Base-by-base conservation (phyloP, 371 early-diverging fungal species). In the Mortierella sp. region DNA sequence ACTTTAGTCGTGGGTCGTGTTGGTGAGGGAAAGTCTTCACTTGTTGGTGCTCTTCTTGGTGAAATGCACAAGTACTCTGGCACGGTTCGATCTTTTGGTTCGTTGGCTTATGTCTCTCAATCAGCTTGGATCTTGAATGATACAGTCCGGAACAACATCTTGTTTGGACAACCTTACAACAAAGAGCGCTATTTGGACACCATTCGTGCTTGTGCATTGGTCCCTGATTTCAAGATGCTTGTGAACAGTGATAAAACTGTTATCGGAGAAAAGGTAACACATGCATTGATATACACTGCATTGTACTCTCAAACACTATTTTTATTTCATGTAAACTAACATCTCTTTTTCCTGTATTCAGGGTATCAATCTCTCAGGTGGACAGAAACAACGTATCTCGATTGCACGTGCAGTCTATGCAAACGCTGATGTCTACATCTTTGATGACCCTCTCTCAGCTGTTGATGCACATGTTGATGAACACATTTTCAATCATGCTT, bases 291-390 rank as follows among this genome's bases (percentile, higher is more conserved):
- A 19, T 28, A 13, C 58, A 28, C 4, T 16, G 9, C 11, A 58
- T 15, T 13, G 13, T 28, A 32, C 10, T 2, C 15, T 50, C 50
- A 55, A 55, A 16, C 6, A 8, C 24, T 28, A 58, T 15, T 33
- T 10, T 40, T 36, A 21, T 22, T 8, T 9, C 38, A n/a, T 63
- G 16, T 36, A 11, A 63, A 1, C 22, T 16, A 36, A 16, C 36
- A 0, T 22, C 33, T 13, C n/a, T 7, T 50, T 50, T 40, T 53
- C 24, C 13, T 55, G n/a, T 62, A 33, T 33, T 53, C 10, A 70
- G 71, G 97, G 96, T 19, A 88, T 96, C 38, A 95, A 92, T 5
- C 83, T 97, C 13, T 94, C 94, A 66, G 98, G 98, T 55, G 97
- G 97, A 0, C 95, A 95, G 82, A 90, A 91, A 70, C 94, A 94